Evolutionary conservation across 2,329 filamentous ascomycete species (phyloP).

Genomic region (Fusarium sp.): DNA sequence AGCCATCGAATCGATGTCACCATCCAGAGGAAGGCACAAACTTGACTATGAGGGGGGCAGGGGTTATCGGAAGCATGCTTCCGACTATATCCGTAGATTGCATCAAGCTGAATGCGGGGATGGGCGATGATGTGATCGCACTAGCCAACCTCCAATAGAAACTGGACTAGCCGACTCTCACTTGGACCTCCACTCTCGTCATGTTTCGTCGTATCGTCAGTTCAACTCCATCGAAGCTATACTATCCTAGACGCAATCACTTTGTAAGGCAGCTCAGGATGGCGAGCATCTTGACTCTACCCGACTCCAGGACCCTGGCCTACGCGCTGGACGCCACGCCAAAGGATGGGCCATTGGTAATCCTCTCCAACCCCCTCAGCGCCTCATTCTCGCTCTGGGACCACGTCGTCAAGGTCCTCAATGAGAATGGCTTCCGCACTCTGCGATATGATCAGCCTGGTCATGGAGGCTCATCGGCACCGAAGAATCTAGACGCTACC

Average conservation of each 20-base stretch:
- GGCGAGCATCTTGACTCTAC: constrained; percentile 39
- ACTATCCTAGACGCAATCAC: neutral
- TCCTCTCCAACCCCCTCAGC: constrained; percentile 56
- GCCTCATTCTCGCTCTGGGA: constrained; percentile 55
- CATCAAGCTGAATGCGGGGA: constrained; percentile 11
- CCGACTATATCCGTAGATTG: constrained; percentile 24
- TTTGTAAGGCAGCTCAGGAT: constrained; percentile 11
- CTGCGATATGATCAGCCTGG: constrained; percentile 59
- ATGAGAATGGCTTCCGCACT: constrained; percentile 52
- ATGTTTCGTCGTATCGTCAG: constrained; percentile 10
- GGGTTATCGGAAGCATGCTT: constrained; percentile 30
- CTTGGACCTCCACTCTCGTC: neutral
- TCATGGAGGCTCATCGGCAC: constrained; percentile 54
- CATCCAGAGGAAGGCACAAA: neutral
- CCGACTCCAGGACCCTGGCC: constrained; percentile 44
- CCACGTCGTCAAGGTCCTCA: constrained; percentile 50
- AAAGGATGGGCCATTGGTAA: constrained; percentile 46
- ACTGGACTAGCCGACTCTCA: neutral
- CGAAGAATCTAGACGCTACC: constrained; percentile 51
- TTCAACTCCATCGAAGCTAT: neutral
- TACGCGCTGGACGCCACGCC: constrained; percentile 46
- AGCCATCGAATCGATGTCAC: constrained; percentile 36
- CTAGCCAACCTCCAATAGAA: neutral
- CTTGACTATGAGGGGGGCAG: neutral
- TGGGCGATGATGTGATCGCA: constrained; percentile 3